phyloP scores from a whole-genome alignment of 208 protist species.

The Trypanosoma cruzi region DNA sequence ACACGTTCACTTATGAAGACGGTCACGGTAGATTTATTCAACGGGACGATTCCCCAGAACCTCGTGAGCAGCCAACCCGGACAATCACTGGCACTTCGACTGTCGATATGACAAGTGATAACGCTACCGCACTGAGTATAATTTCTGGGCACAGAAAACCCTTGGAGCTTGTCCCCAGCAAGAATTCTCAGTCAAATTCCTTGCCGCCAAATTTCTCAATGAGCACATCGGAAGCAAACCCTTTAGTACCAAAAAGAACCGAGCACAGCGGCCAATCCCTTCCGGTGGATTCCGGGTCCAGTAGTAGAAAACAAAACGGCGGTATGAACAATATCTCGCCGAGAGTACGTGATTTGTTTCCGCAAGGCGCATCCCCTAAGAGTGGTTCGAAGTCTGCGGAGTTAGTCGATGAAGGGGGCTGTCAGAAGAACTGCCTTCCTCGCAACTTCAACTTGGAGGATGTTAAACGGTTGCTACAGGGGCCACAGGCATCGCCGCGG shows the following conservation, averaged over 20 bases:
- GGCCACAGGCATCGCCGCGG: neutral
- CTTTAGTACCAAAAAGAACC: conserved; percentile 19
- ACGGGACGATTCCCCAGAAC: neutral
- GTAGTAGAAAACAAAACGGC: conserved; percentile 13
- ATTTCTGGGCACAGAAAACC: neutral
- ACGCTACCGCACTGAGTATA: neutral
- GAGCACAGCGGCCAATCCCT: conserved; percentile 72
- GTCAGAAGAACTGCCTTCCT: conserved; percentile 27
- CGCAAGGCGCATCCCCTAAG: conserved; percentile 10
- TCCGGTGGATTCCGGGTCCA: conserved; percentile 54
- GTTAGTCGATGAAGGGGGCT: conserved; percentile 1
- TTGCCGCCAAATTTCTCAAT: conserved; percentile 59
- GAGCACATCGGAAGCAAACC: conserved; percentile 29
- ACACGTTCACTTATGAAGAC: conserved; percentile 53
- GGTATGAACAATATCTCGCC: neutral
- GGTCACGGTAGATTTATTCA: conserved; percentile 43
- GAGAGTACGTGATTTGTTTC: conserved; percentile 3
- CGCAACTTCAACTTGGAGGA: conserved; percentile 29
- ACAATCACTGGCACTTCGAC: neutral
- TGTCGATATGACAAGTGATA: neutral
- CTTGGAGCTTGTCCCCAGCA: neutral
- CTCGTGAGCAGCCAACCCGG: conserved; percentile 1
- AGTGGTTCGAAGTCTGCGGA: neutral
- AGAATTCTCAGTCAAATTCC: conserved; percentile 48
- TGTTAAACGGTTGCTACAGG: conserved; percentile 13